phyloP scores from a whole-genome alignment of 2,329 filamentous ascomycete genomes.

The Plenodomus lindquistii region DNA sequence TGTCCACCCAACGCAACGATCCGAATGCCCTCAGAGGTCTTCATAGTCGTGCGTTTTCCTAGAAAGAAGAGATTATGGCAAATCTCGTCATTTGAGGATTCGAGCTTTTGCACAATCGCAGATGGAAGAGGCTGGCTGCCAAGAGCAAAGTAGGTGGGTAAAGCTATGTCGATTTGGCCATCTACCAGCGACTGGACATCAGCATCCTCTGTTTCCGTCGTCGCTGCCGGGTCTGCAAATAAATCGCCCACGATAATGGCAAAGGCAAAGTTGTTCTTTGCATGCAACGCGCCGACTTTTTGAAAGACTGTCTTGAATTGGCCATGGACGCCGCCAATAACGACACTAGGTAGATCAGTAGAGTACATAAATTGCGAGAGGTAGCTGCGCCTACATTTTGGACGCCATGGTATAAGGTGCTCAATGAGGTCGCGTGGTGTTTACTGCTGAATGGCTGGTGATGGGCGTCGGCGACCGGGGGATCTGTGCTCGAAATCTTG shows the following conservation, averaged over 20 bases:
- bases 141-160: slow-evolving; percentile 90
- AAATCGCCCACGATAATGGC: slow-evolving; percentile 84
- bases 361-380: neutral
- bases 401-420: slow-evolving; percentile 52
- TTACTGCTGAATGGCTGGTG: slow-evolving; percentile 14
- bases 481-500: slow-evolving; percentile 24
- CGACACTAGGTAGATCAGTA: slow-evolving; percentile 61
- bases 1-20: slow-evolving; percentile 85
- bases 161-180: slow-evolving; percentile 72
- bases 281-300: slow-evolving; percentile 78
- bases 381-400: slow-evolving; percentile 53
- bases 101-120: slow-evolving; percentile 71
- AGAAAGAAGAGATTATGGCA: slow-evolving; percentile 92
- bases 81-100: slow-evolving; percentile 69
- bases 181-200: slow-evolving; percentile 66
- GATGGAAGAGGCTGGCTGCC: slow-evolving; percentile 73
- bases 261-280: slow-evolving; percentile 86
- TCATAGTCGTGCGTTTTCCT: slow-evolving; percentile 80
- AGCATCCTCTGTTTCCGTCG: slow-evolving; percentile 59
- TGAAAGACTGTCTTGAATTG: slow-evolving; percentile 74
- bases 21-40: slow-evolving; percentile 84
- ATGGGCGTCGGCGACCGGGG: slow-evolving; percentile 13
- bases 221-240: slow-evolving; percentile 61
- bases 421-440: slow-evolving; percentile 12
- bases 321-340: slow-evolving; percentile 82